Conservation (phyloP, 805 yeast genomes). For the Middelhovenomyces tepae region DNA sequence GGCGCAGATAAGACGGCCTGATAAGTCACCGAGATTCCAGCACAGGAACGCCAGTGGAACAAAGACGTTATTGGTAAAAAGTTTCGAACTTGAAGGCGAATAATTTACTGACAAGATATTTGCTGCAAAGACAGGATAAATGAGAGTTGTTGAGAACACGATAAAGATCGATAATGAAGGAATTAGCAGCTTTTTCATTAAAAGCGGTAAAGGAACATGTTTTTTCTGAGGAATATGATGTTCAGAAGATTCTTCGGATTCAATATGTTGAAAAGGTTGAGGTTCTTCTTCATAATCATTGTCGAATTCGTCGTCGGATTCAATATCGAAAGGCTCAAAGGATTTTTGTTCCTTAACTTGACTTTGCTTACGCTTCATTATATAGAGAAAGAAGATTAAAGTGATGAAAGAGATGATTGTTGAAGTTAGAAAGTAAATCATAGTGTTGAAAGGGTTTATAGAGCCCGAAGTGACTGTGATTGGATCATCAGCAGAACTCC, state of each 20-base stretch:
- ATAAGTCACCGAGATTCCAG: slow-evolving; percentile 87
- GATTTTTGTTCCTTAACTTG: neutral
- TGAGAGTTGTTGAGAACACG: slow-evolving; percentile 63
- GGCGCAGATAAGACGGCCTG: slow-evolving; percentile 63
- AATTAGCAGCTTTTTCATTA: slow-evolving; percentile 54
- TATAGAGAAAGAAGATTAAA: neutral
- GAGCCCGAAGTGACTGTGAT: neutral
- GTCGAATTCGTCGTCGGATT: neutral
- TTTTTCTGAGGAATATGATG: slow-evolving; percentile 8
- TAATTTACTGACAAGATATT: slow-evolving; percentile 29
- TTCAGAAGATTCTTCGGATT: neutral
- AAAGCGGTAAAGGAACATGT: slow-evolving; percentile 48
- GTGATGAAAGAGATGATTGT: neutral
- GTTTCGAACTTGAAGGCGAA: neutral
- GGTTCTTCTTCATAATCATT: neutral
- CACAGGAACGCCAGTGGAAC: slow-evolving; percentile 71
- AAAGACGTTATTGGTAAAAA: slow-evolving; percentile 32
- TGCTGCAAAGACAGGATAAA: slow-evolving; percentile 88
- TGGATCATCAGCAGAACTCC: slow-evolving; percentile 19
- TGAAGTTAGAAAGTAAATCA: slow-evolving; percentile 1
- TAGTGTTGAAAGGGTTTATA: too few species aligned
- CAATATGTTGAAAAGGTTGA: slow-evolving; percentile 1
- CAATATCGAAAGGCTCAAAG: neutral
- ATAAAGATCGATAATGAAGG: slow-evolving; percentile 64
- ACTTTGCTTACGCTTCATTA: too few species aligned